Base-by-base conservation (phyloP, 1,139 yeast genomes). In the Scheffersomyces cryptocercus region DNA sequence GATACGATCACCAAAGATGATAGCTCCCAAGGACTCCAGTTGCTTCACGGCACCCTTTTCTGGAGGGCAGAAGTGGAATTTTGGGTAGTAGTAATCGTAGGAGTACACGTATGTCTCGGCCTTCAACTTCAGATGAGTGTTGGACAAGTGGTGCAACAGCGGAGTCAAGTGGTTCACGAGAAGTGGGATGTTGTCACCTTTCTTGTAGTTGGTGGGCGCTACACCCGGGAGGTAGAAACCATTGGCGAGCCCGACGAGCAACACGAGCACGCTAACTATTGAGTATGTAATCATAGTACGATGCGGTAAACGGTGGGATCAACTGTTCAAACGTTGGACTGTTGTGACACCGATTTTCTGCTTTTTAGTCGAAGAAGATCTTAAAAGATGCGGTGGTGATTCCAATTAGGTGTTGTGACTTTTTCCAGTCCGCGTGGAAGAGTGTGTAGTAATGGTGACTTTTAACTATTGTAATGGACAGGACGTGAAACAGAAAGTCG, bases 141-240 rank as follows among this genome's bases (percentile, higher is more conserved):
- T 65, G 12, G 70, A 62, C 43, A 65, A 58, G 53, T 72, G 82
- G 55, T 74, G 80, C 61, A 81, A 73, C 1, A 89, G 79, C 3
- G 97, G 97, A 0, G 97, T 88, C 56, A 93, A 78, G 57, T 90
- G 95, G 62, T 93, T 93, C 36, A 93, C 99, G 44, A 85, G 70
- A 45, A 93, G 70, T 5, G 95, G 91, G 40, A 93, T 84, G 2
- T 58, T 55, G 43, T 90, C 95, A 41, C 85, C 90, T 48, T 78
- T 72, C 40, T 78, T 74, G 61, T 91, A 93, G 45, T 91, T 85
- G 1, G 95, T 87, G 14, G 99, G 98, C 0, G 97, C 95, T 28
- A 90, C 95, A 10, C 98, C 98, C 0, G 98, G 98, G 49, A 93
- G 73, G 62, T 91, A 91, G 67, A 91, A 91, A 2, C 84, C 95